Conservation (phyloP, 2,329 filamentous ascomycete genomes). For the Thermoascus crustaceus region DNA sequence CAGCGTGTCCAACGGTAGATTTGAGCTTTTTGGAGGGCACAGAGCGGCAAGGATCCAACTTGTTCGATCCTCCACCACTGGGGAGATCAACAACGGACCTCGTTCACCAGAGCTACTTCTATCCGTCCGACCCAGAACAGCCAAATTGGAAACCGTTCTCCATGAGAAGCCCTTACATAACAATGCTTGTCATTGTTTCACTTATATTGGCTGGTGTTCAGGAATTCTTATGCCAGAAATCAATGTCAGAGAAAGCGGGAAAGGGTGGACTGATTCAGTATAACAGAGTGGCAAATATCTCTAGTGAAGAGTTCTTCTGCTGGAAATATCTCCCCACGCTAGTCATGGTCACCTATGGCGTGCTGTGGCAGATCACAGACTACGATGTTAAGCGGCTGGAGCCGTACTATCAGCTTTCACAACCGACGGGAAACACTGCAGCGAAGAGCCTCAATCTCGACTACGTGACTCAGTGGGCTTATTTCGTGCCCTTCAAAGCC, state of each 20-base stretch:
- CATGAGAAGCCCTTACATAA: slow-evolving; percentile 24
- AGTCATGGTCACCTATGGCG: slow-evolving; percentile 41
- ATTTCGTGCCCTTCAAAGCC: slow-evolving; percentile 40
- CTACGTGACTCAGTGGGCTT: slow-evolving; percentile 41
- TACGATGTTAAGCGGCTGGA: slow-evolving; percentile 45
- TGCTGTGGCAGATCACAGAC: slow-evolving; percentile 43
- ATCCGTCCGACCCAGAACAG: slow-evolving; percentile 24
- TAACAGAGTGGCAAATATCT: slow-evolving; percentile 19
- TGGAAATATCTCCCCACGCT: slow-evolving; percentile 39
- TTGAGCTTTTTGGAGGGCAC: slow-evolving; percentile 33
- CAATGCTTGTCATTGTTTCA: slow-evolving; percentile 21
- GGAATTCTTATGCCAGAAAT: slow-evolving; percentile 26
- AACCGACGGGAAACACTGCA: slow-evolving; percentile 22
- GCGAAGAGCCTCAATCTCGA: slow-evolving; percentile 40
- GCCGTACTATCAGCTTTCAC: slow-evolving; percentile 39
- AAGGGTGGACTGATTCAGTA: slow-evolving; percentile 23
- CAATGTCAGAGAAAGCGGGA: slow-evolving; percentile 30
- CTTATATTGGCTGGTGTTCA: slow-evolving; percentile 24
- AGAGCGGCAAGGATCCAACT: slow-evolving; percentile 6
- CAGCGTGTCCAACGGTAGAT: slow-evolving; percentile 26
- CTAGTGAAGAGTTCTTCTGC: slow-evolving; percentile 22
- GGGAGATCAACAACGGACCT: slow-evolving; percentile 15
- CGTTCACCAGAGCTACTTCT: slow-evolving; percentile 26
- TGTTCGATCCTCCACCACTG: slow-evolving; percentile 3
- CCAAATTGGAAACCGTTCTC: slow-evolving; percentile 30